These are phyloP conservation scores for Solanum peruvianum DNA, from an alignment of 257 asterid species.

Conservation along the genomic window DNA sequence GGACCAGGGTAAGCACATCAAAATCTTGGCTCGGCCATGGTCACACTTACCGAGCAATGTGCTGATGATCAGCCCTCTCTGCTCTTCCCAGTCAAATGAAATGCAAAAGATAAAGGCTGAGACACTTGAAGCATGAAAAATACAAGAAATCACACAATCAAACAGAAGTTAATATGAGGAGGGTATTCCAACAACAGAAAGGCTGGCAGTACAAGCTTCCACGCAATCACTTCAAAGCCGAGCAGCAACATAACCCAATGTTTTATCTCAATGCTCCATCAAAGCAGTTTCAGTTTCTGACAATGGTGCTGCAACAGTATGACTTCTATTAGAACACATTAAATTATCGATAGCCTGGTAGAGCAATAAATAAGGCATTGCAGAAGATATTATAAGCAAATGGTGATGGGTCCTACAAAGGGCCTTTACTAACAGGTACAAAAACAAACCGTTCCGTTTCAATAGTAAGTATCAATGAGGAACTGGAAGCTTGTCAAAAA, in stretches of 20 bases:
- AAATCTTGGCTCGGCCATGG: neutral
- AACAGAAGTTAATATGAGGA: neutral
- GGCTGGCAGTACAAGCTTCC: neutral
- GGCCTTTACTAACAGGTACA: neutral
- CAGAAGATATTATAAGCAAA: neutral
- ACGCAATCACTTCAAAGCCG: slow-evolving; percentile 10
- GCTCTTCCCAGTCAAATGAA: neutral
- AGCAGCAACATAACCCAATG: slow-evolving; percentile 12
- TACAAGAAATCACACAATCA: neutral
- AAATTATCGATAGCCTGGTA: slow-evolving; percentile 11
- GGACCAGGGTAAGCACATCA: neutral
- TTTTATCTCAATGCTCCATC: slow-evolving; percentile 65
- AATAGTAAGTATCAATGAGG: neutral
- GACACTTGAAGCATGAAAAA: slow-evolving; percentile 1
- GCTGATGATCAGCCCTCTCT: neutral
- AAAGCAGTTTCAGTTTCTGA: slow-evolving; percentile 94
- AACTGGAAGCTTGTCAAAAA: neutral
- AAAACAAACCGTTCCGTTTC: neutral
- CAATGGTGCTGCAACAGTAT: slow-evolving; percentile 70
- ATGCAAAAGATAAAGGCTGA: neutral
- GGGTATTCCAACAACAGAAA: slow-evolving; percentile 1
- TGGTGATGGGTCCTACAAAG: neutral
- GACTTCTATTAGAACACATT: neutral
- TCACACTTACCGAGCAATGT: neutral
- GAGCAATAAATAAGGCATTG: neutral